A percentile compares a stretch with the other conserved stretches of the same genome.
Conservation (phyloP, 2,329 filamentous ascomycete genomes). For the Ceratocystis albifundus region DNA sequence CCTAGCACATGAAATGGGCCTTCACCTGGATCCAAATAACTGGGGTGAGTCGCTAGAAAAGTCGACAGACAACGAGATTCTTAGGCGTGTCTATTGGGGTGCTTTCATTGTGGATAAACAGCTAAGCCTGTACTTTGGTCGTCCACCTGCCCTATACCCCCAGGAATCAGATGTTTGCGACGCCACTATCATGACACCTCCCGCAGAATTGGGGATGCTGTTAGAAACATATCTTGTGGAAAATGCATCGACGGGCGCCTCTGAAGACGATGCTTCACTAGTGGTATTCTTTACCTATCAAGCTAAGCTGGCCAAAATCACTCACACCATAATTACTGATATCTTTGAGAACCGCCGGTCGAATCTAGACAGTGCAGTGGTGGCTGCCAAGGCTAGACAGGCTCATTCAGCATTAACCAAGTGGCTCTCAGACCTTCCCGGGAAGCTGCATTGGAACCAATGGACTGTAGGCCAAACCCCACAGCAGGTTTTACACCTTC, state of each 20-base stretch:
- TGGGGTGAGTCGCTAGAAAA: constrained; percentile 35
- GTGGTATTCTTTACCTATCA: constrained; percentile 38
- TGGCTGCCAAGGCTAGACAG: constrained; percentile 35
- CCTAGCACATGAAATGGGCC: constrained; percentile 41
- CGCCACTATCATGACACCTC: constrained; percentile 39
- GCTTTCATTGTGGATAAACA: constrained; percentile 42
- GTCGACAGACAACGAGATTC: constrained; percentile 37
- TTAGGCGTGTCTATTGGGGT: constrained; percentile 41
- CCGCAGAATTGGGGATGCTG: constrained; percentile 38
- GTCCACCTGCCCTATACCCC: constrained; percentile 40
- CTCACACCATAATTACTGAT: constrained; percentile 40
- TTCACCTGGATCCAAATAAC: constrained; percentile 41
- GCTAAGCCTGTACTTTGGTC: constrained; percentile 40
- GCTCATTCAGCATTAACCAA: constrained; percentile 39
- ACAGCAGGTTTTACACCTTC: constrained; percentile 38
- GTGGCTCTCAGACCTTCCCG: constrained; percentile 37
- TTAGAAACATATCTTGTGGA: constrained; percentile 39
- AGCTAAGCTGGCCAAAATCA: constrained; percentile 39
- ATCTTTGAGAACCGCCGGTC: constrained; percentile 39
- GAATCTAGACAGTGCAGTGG: constrained; percentile 33
- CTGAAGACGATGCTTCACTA: constrained; percentile 37
- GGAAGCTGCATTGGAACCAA: constrained; percentile 40
- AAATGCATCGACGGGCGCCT: constrained; percentile 35
- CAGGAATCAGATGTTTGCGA: constrained; percentile 40
- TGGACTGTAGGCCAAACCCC: constrained; percentile 39